Conservation (phyloP, 805 yeast species). For the Ogataea nakhonphanomensis region DNA sequence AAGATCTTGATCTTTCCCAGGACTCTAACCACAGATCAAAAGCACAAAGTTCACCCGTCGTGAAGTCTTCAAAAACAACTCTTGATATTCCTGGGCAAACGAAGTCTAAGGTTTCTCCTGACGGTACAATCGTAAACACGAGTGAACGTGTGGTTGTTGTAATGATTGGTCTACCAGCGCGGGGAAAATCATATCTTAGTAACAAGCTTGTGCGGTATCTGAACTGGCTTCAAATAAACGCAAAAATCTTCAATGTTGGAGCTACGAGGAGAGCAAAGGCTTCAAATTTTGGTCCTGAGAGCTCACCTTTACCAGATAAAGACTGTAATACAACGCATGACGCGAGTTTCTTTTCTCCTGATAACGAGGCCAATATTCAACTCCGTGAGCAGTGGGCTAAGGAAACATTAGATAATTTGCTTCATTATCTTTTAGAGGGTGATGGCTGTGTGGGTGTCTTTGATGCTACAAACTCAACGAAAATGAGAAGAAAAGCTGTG, state of each 20-base stretch:
- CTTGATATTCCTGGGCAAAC: slow-evolving; percentile 92
- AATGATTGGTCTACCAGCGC: slow-evolving; percentile 95
- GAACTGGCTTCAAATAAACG: slow-evolving; percentile 91
- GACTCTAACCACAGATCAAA: not conserved
- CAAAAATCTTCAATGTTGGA: slow-evolving; percentile 92
- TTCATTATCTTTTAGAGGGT: slow-evolving; percentile 76
- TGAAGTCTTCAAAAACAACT: slow-evolving; percentile 45
- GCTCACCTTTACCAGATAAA: slow-evolving; percentile 54
- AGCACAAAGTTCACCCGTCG: not conserved
- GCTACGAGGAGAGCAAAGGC: slow-evolving; percentile 82
- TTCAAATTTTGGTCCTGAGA: slow-evolving; percentile 64
- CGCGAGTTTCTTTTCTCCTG: slow-evolving; percentile 85
- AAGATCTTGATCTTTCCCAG: not conserved
- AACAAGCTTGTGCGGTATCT: slow-evolving; percentile 86
- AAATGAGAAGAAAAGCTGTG: slow-evolving; percentile 56
- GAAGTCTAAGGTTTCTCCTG: slow-evolving; percentile 72
- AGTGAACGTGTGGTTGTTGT: slow-evolving; percentile 83
- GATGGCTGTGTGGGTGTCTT: slow-evolving; percentile 91
- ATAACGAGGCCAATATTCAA: slow-evolving; percentile 57
- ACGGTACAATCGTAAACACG: slow-evolving; percentile 55
- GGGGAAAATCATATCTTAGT: slow-evolving; percentile 92
- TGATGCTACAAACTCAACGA: slow-evolving; percentile 81
- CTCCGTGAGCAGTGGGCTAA: slow-evolving; percentile 94
- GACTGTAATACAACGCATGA: slow-evolving; percentile 44
- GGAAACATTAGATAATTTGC: slow-evolving; percentile 81